These are phyloP conservation scores for Ustilago esculenta DNA, from an alignment of 1,284 basidiomycete genomes.

Conservation along the genomic window DNA sequence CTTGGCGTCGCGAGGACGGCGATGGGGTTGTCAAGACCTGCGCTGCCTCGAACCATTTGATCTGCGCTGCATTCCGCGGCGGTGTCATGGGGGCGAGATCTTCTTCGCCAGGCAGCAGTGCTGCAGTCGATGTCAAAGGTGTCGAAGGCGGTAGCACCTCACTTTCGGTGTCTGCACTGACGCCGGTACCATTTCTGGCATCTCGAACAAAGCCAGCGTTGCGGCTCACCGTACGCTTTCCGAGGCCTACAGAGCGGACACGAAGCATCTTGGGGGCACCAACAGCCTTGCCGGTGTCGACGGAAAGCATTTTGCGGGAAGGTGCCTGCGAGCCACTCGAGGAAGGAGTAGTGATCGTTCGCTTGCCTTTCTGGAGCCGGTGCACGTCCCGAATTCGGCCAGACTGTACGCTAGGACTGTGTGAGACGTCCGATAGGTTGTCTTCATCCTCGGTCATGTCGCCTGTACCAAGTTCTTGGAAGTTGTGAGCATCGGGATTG, in stretches of 20 bases:
- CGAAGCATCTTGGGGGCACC: slow-evolving; percentile 36
- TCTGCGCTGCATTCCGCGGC: slow-evolving; percentile 46
- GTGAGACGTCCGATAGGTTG: slow-evolving; percentile 32
- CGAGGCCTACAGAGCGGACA: slow-evolving; percentile 41
- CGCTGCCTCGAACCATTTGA: slow-evolving; percentile 65
- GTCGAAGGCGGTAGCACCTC: slow-evolving; percentile 29
- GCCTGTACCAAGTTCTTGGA: slow-evolving; percentile 10
- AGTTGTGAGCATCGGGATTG: slow-evolving; percentile 6
- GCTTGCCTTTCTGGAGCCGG: slow-evolving; percentile 40
- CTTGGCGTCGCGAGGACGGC: slow-evolving; percentile 43
- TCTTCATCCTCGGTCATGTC: slow-evolving; percentile 36
- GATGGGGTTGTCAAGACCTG: slow-evolving; percentile 59
- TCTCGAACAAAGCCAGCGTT: slow-evolving; percentile 33
- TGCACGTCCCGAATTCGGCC: slow-evolving; percentile 38
- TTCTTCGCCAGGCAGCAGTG: slow-evolving; percentile 9
- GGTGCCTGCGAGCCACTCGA: slow-evolving; percentile 19
- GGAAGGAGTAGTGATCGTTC: slow-evolving; percentile 20
- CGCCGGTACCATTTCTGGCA: slow-evolving; percentile 1
- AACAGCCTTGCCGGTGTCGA: slow-evolving; percentile 37
- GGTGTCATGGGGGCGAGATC: slow-evolving; percentile 61
- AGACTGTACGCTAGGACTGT: slow-evolving; percentile 39
- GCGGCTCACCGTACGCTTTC: slow-evolving; percentile 41
- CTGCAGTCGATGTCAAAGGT: slow-evolving; percentile 16
- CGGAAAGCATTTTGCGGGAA: slow-evolving; percentile 38
- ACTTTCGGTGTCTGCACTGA: not conserved